phyloP scores from a whole-genome alignment of 306 rosid genomes.

The Hippophae tibetana region DNA sequence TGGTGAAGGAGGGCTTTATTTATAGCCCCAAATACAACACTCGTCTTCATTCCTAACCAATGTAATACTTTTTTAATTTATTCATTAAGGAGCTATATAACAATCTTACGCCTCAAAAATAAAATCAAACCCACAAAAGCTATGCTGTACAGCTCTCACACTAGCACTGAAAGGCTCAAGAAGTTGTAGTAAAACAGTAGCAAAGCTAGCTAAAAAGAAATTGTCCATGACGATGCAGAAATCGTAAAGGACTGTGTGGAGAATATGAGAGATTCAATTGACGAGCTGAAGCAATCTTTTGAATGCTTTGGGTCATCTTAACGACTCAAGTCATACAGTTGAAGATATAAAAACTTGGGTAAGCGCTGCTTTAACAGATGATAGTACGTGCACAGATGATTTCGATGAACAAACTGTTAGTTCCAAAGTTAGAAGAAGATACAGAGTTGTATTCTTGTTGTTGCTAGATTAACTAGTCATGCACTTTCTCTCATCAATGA shows the following conservation, averaged over 20 bases:
- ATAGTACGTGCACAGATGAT: constrained; percentile 31
- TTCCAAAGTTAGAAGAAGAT: constrained; percentile 5
- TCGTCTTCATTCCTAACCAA: too few species aligned
- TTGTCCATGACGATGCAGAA: constrained; percentile 5
- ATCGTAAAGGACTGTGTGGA: constrained; percentile 38
- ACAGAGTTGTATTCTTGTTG: background rate
- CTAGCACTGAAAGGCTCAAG: constrained; percentile 24
- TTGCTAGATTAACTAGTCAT: constrained; percentile 17
- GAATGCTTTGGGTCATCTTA: constrained; percentile 3
- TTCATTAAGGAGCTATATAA: too few species aligned
- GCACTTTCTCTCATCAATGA: constrained; percentile 14
- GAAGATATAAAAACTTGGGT: constrained; percentile 29
- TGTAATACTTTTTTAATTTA: too few species aligned
- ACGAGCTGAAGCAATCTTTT: constrained; percentile 9
- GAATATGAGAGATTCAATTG: constrained; percentile 11
- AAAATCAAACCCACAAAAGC: constrained; percentile 25
- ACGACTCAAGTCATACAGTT: constrained; percentile 2
- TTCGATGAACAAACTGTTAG: constrained; percentile 9
- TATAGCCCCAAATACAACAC: too few species aligned
- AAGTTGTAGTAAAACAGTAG: constrained; percentile 15
- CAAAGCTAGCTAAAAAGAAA: constrained; percentile 5
- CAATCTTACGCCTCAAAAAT: constrained; percentile 36
- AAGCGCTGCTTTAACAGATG: constrained; percentile 32
- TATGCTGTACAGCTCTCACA: constrained; percentile 31
- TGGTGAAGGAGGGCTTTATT: too few species aligned